Base-by-base conservation (phyloP, 2,329 filamentous ascomycete genomes). In the Ramularia collo-cygni region DNA sequence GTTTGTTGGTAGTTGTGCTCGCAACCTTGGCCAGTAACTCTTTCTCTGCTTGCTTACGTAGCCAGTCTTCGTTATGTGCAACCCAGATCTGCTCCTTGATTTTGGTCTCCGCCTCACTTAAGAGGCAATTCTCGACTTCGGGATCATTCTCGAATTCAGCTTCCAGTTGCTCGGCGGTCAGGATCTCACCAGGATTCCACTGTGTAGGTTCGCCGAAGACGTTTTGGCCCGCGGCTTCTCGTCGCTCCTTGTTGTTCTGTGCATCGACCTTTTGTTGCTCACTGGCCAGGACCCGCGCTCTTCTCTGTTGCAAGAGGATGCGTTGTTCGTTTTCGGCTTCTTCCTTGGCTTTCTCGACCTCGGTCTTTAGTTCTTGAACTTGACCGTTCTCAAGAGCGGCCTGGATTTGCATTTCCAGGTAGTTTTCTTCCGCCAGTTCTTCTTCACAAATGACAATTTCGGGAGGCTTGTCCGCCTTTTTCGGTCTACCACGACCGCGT, bases 61-160 rank as follows among this genome's bases (percentile, higher is more conserved):
- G 72, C 76, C 89, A 98, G 51, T 93, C 87, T 60, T 92, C 88
- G 63, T 98, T 96, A 59, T 89, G 81, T 44, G 90, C 89, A 30
- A 94, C 80, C 92, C 92, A 98, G 37, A 96, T 85, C 44, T 80
- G 79, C 62, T 95, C 89, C 62, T 95, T 96, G 57, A 88, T 77
- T 24, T 76, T 76, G 2, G 81, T 77, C 64, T 96, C 89, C 3
- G 78, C 76, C 1, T 81, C 75, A 0, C 74, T 76, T 4, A 96
- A 72, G 26, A 88, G 64, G 57, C 89, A 95, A 53, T 84, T 84
- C 43, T 75, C 68, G 4, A 98, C 87, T 62, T 98, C 92, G 0
- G 81, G 83, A 47, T 98, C 92, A 53, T 93, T 80, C 27, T 81
- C 85, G 56, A 96, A 95, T 57, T 95, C 89, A 42, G 84, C 76